A percentile compares a stretch with the other conserved stretches of the same genome.
Conservation (phyloP, 2,329 filamentous ascomycete species). For the Colletotrichum sp. region DNA sequence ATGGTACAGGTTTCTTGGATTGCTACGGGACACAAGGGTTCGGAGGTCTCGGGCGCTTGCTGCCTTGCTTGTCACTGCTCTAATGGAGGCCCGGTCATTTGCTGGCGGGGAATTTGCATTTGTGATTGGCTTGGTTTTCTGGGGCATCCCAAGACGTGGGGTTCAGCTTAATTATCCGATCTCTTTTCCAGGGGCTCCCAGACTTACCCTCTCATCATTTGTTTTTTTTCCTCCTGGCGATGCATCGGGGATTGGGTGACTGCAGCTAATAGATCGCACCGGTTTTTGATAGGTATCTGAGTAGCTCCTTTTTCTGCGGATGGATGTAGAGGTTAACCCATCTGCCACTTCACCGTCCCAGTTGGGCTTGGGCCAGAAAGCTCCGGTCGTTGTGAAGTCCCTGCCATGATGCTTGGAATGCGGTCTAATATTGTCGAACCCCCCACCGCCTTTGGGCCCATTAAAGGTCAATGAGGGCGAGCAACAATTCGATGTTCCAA, state of each 20-base stretch:
- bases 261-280: neutral
- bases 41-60: conserved; percentile 15
- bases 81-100: neutral
- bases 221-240: neutral
- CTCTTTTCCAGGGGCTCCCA: neutral
- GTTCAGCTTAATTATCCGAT: neutral
- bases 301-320: neutral
- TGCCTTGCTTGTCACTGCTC: conserved; percentile 1
- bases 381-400: neutral
- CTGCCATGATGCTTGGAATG: neutral
- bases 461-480: neutral
- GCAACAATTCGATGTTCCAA: neutral
- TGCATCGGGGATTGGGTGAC: neutral
- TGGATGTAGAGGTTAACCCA: neutral
- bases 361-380: neutral
- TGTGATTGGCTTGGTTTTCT: neutral
- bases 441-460: neutral
- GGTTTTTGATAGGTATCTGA: neutral
- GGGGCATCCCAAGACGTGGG: neutral
- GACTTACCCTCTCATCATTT: neutral
- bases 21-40: conserved; percentile 1
- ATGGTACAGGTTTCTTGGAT: neutral
- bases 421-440: neutral
- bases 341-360: neutral
- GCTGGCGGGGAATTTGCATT: neutral